Percentiles rank a stretch among this genome's conserved stretches.
These are phyloP conservation scores for Russula olivacea DNA, from an alignment of 768 basidiomycete genomes.

Conservation along the genomic window DNA sequence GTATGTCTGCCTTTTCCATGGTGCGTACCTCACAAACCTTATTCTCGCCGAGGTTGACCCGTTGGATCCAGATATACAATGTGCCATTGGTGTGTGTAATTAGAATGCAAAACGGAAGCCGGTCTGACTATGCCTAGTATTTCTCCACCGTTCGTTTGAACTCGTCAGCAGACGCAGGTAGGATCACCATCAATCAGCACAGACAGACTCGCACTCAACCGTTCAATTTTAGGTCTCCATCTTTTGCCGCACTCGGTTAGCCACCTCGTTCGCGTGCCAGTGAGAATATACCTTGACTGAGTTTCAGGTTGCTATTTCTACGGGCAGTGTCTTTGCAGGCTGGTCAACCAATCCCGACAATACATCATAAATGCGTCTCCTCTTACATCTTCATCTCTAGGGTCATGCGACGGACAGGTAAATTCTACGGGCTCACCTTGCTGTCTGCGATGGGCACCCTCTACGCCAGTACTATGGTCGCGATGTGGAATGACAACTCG, in stretches of 20 bases:
- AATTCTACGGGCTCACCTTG: constrained; percentile 72
- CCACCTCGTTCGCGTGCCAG: constrained; percentile 23
- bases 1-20: constrained; percentile 76
- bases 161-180: constrained; percentile 66
- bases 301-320: constrained; percentile 65
- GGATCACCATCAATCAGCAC: constrained; percentile 6
- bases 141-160: constrained; percentile 74
- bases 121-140: constrained; percentile 43
- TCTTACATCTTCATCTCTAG: constrained; percentile 34
- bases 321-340: constrained; percentile 83
- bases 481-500: constrained; percentile 60
- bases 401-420: constrained; percentile 83
- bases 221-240: constrained; percentile 56
- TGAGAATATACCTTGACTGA: constrained; percentile 19
- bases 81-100: constrained; percentile 60
- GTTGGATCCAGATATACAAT: constrained; percentile 63
- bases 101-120: constrained; percentile 16
- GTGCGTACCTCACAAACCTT: constrained; percentile 35
- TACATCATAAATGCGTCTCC: constrained; percentile 7
- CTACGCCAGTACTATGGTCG: constrained; percentile 53
- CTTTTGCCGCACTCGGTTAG: constrained; percentile 85
- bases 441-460: constrained; percentile 55
- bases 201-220: constrained; percentile 2
- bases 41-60: constrained; percentile 19
- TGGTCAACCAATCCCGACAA: constrained; percentile 44